Evolutionary conservation across 331 rosid genomes (phyloP).

Genomic region (Telfairia occidentalis): DNA sequence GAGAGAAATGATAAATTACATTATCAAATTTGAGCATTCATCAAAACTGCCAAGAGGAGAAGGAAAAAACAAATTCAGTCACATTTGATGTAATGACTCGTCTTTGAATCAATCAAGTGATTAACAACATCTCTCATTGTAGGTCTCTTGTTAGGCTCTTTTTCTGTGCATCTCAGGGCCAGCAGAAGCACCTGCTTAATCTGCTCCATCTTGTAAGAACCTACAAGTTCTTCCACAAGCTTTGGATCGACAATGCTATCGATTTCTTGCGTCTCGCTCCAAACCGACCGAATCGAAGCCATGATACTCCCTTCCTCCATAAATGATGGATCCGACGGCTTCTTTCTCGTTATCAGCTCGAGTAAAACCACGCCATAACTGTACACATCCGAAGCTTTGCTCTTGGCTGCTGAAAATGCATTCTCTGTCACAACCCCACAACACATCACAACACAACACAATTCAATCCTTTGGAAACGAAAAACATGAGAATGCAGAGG

Average conservation of each 20-base stretch:
- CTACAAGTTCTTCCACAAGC: constrained; percentile 29
- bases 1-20: neutral
- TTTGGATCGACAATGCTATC: constrained; percentile 47
- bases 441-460: constrained; percentile 1
- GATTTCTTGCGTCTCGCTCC: constrained; percentile 34
- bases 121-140: constrained; percentile 44
- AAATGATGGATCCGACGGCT: constrained; percentile 42
- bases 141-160: constrained; percentile 49
- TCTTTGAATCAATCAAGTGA: constrained; percentile 27
- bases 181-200: constrained; percentile 33
- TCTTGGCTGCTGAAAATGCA: constrained; percentile 39
- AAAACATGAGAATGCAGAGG: neutral
- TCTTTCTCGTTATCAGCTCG: constrained; percentile 66
- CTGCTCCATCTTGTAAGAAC: constrained; percentile 29
- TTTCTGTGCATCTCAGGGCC: constrained; percentile 59
- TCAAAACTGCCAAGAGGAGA: neutral
- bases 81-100: neutral
- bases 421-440: constrained; percentile 35
- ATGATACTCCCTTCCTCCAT: constrained; percentile 31
- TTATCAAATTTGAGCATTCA: neutral
- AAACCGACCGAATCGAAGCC: constrained; percentile 41
- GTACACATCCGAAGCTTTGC: constrained; percentile 62
- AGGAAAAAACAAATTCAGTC: neutral
- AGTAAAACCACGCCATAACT: constrained; percentile 78
- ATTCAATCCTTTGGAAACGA: neutral